phyloP scores from a whole-genome alignment of 2,329 filamentous ascomycete species.

The Xylariaceae sp. region DNA sequence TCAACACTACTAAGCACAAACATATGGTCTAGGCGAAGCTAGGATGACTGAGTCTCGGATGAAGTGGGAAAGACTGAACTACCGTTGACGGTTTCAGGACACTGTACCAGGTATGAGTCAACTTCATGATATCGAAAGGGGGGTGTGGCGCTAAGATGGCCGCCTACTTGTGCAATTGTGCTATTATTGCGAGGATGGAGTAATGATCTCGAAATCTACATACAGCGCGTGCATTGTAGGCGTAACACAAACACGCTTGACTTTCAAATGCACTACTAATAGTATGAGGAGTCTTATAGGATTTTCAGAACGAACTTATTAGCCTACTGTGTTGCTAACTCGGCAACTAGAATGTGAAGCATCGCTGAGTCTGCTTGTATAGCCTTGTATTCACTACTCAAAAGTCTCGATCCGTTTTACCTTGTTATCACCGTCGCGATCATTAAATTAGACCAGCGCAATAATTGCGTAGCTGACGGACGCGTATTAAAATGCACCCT shows the following conservation, averaged over 20 bases:
- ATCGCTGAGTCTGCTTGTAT: constrained; percentile 5
- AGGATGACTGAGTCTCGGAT: constrained; percentile 8
- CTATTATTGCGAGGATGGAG: neutral
- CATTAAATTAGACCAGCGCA: constrained; percentile 12
- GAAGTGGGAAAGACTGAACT: constrained; percentile 15
- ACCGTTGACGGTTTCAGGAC: constrained; percentile 13
- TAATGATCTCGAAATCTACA: constrained; percentile 1
- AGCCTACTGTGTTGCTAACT: constrained; percentile 11
- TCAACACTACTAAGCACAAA: constrained; percentile 10
- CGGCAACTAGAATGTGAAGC: constrained; percentile 11
- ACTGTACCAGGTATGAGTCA: constrained; percentile 30
- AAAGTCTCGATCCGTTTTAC: constrained; percentile 11
- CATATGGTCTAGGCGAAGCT: constrained; percentile 7
- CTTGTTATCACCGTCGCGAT: constrained; percentile 3
- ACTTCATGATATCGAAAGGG: constrained; percentile 8
- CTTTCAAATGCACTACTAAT: no score
- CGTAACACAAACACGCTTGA: no score
- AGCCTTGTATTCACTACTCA: neutral
- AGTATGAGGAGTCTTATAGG: no score
- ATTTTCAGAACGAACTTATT: no score
- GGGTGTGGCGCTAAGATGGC: constrained; percentile 18
- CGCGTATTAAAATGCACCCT: no score
- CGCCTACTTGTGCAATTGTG: neutral
- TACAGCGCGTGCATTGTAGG: no score
- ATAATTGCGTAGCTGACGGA: constrained; percentile 20